Evolutionary conservation across 441 rosid species (phyloP).

Genomic region (Aquilaria agallochum): DNA sequence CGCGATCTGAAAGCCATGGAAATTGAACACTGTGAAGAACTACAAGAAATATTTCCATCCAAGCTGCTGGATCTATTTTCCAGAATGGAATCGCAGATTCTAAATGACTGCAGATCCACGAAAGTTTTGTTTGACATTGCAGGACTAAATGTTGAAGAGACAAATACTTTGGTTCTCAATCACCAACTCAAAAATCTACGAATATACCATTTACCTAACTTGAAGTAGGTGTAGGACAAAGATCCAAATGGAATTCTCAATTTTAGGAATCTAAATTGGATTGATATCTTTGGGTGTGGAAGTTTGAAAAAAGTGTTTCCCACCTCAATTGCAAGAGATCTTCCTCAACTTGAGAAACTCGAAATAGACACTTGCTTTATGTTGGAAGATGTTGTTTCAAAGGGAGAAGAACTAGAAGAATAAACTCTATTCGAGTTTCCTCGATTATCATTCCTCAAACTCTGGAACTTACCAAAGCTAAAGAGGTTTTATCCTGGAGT

Average conservation of each 20-base stretch:
- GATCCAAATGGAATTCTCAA: conserved; percentile 15
- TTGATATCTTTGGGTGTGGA: conserved; percentile 1
- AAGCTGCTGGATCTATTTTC: conserved; percentile 1
- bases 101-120: conserved; percentile 10
- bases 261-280: conserved; percentile 6
- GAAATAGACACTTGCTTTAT: conserved; percentile 3
- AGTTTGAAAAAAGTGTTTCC: conserved; percentile 21
- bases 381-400: conserved; percentile 19
- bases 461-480: conserved; percentile 12
- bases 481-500: conserved; percentile 11
- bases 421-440: conserved; percentile 16
- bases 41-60: conserved; percentile 5
- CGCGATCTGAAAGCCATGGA: conserved; percentile 9
- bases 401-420: conserved; percentile 1
- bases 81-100: background rate
- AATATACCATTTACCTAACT: conserved; percentile 11
- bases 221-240: conserved; percentile 26
- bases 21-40: conserved; percentile 6
- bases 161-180: background rate
- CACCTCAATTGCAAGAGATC: conserved; percentile 14
- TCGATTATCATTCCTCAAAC: conserved; percentile 4
- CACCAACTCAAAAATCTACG: conserved; percentile 2
- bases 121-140: conserved; percentile 22
- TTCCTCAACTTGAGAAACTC: conserved; percentile 12
- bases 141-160: background rate